phyloP scores from a whole-genome alignment of 352 stramenopile genomes.

The Phytophthora boehmeriae region DNA sequence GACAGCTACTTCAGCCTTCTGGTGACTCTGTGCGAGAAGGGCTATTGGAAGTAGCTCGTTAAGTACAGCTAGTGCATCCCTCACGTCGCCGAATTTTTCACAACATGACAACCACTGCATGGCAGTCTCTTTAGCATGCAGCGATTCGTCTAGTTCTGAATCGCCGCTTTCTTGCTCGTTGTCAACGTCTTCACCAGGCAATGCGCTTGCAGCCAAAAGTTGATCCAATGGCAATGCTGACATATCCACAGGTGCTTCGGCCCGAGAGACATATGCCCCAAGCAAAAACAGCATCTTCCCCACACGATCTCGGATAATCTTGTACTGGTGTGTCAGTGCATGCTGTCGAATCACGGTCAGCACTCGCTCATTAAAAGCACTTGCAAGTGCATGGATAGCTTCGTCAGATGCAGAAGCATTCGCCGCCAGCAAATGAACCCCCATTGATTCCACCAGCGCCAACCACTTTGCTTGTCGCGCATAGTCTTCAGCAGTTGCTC shows the following conservation, averaged over 20 bases:
- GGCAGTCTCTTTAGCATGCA: conserved; percentile 69
- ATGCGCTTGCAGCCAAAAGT: conserved; percentile 15
- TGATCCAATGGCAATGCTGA: conserved; percentile 23
- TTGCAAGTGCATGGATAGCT: conserved; percentile 17
- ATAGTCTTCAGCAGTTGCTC: conserved; percentile 67
- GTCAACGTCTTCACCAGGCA: conserved; percentile 4
- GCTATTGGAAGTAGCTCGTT: conserved; percentile 62
- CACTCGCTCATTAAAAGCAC: conserved; percentile 33
- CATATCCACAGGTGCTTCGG: background rate
- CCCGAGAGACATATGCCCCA: conserved; percentile 12
- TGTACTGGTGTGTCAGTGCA: conserved; percentile 73
- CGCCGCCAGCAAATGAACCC: conserved; percentile 50
- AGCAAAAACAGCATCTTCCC: conserved; percentile 70
- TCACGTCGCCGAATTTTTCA: conserved; percentile 54
- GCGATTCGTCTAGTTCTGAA: conserved; percentile 18
- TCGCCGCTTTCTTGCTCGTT: conserved; percentile 15
- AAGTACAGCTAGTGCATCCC: conserved; percentile 50
- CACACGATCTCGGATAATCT: conserved; percentile 75
- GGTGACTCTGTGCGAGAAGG: conserved; percentile 68
- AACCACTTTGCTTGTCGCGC: conserved; percentile 81
- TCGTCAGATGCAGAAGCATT: conserved; percentile 11
- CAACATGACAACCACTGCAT: conserved; percentile 71
- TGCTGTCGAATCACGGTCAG: conserved; percentile 52
- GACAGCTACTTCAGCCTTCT: conserved; percentile 71
- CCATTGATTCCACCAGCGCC: conserved; percentile 53